phyloP scores from a whole-genome alignment of 2,329 filamentous ascomycete species.

The Rutstroemia sp. region DNA sequence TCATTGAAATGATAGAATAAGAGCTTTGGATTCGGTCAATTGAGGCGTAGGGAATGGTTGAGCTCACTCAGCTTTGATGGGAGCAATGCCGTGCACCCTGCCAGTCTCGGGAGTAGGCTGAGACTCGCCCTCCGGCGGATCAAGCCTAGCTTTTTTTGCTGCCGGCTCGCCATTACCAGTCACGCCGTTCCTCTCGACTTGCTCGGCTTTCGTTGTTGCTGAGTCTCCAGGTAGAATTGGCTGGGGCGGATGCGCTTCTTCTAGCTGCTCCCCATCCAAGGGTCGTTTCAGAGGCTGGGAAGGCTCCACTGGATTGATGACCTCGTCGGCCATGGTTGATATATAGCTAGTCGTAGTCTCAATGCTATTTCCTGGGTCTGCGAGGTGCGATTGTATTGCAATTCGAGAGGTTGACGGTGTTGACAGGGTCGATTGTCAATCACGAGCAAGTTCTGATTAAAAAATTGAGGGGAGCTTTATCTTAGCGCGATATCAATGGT shows the following conservation, averaged over 20 bases:
- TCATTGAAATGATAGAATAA: no score
- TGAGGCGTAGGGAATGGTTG: background rate
- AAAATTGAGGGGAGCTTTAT: slow-evolving; percentile 18
- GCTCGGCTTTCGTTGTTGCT: slow-evolving; percentile 26
- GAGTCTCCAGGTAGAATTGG: slow-evolving; percentile 24
- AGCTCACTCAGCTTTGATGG: slow-evolving; percentile 29
- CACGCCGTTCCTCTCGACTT: slow-evolving; percentile 21
- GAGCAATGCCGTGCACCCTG: slow-evolving; percentile 26
- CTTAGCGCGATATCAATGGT: slow-evolving; percentile 16
- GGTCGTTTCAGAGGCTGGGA: slow-evolving; percentile 25
- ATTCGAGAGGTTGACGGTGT: background rate
- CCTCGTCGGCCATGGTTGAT: slow-evolving; percentile 16
- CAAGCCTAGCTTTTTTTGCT: slow-evolving; percentile 21
- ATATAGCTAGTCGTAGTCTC: background rate
- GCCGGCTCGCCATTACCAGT: slow-evolving; percentile 18
- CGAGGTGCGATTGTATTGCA: background rate
- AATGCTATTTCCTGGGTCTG: background rate
- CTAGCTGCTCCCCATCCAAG: slow-evolving; percentile 12
- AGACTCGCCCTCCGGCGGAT: slow-evolving; percentile 28
- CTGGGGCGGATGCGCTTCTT: slow-evolving; percentile 19
- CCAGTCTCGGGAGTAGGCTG: slow-evolving; percentile 14
- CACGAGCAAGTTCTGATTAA: background rate
- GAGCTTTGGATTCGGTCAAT: background rate
- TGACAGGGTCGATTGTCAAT: background rate
- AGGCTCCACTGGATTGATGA: slow-evolving; percentile 16